Percentiles rank a stretch among this genome's conserved stretches.
These are phyloP conservation scores for Microbotryum intermedium DNA, from an alignment of 1,284 basidiomycete genomes.

Conservation along the genomic window DNA sequence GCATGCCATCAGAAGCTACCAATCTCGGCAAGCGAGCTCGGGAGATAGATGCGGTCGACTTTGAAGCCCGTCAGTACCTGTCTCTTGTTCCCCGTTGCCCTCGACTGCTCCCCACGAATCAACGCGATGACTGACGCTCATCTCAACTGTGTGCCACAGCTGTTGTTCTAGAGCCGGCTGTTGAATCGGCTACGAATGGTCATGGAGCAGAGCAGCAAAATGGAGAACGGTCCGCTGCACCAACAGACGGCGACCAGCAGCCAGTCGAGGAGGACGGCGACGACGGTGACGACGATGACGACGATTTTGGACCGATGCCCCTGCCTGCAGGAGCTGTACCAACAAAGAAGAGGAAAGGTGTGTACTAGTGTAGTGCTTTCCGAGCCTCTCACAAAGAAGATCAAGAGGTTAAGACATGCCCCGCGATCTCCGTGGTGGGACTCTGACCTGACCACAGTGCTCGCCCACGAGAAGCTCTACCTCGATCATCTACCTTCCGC, in stretches of 20 bases:
- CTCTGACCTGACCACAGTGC: constrained; percentile 42
- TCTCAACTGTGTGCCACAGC: background rate
- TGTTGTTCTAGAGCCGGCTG: background rate
- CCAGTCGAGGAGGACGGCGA: constrained; percentile 9
- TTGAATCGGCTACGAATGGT: background rate
- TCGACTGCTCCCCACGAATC: background rate
- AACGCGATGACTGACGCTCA: background rate
- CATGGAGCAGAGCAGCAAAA: constrained; percentile 5
- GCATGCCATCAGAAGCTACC: background rate
- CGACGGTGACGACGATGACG: constrained; percentile 36
- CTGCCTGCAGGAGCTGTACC: constrained; percentile 30
- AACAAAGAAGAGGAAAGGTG: constrained; percentile 40
- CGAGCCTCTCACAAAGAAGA: background rate
- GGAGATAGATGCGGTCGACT: constrained; percentile 8
- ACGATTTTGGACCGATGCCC: constrained; percentile 41
- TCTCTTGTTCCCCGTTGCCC: background rate
- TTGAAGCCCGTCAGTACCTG: background rate
- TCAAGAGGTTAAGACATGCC: background rate
- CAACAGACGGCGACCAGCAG: constrained; percentile 4
- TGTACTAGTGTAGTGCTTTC: background rate
- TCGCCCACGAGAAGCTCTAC: constrained; percentile 73
- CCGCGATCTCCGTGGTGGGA: background rate
- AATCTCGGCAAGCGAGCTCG: constrained; percentile 7
- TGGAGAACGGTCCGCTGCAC: constrained; percentile 1
- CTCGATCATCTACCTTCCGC: constrained; percentile 83